phyloP scores from a whole-genome alignment of 2,329 filamentous ascomycete species.

The Pseudocercospora fuligena region DNA sequence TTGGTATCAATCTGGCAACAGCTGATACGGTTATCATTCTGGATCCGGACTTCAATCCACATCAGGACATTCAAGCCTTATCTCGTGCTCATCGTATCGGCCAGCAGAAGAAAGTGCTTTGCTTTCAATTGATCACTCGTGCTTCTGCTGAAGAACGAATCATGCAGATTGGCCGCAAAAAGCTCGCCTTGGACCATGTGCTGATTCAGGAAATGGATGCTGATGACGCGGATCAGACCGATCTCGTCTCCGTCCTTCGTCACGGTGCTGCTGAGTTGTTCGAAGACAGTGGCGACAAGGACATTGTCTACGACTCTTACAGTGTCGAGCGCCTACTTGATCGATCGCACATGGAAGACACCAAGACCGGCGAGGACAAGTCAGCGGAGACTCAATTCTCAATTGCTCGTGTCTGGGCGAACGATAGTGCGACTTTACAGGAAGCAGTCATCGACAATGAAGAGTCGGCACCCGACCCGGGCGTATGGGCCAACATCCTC shows the following conservation, averaged over 20 bases:
- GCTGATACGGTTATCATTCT: conserved; percentile 98
- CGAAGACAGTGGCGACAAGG: conserved; percentile 70
- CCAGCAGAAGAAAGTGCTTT: conserved; percentile 92
- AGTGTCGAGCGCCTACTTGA: conserved; percentile 93
- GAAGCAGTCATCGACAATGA: conserved; percentile 51
- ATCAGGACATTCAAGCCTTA: conserved; percentile 95
- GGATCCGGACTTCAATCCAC: conserved; percentile 95
- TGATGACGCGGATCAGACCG: conserved; percentile 76
- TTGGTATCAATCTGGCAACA: conserved; percentile 95
- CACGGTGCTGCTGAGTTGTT: conserved; percentile 89
- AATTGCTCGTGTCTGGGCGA: conserved; percentile 90
- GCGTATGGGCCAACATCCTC: conserved; percentile 89
- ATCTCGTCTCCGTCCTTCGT: conserved; percentile 84
- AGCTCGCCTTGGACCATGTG: conserved; percentile 93
- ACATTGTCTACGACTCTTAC: conserved; percentile 79
- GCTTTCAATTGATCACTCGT: conserved; percentile 92
- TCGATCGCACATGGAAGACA: conserved; percentile 78
- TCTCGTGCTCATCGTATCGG: conserved; percentile 95
- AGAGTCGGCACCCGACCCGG: conserved; percentile 62
- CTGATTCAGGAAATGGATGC: conserved; percentile 90
- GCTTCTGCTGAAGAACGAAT: conserved; percentile 92
- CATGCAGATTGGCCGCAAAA: conserved; percentile 91
- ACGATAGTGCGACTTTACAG: conserved; percentile 71
- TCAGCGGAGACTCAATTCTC: conserved; percentile 81
- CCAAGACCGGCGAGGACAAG: conserved; percentile 65